phyloP scores from a whole-genome alignment of 257 asterid species.

The Leptodermis oblonga region DNA sequence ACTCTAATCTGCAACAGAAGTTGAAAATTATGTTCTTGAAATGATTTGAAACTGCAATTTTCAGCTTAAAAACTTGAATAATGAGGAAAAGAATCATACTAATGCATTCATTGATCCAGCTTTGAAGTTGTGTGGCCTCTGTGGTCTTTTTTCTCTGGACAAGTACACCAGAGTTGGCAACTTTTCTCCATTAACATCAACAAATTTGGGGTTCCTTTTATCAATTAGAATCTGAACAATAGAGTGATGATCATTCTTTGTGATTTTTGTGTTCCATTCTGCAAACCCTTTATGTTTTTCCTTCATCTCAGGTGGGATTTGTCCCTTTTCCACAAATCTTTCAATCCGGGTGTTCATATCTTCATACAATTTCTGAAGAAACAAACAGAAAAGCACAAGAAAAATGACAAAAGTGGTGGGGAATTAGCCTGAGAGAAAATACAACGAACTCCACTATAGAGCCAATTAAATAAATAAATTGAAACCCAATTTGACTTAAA shows the following conservation, averaged over 20 bases:
- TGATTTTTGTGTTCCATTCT: constrained; percentile 46
- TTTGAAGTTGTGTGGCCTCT: constrained; percentile 48
- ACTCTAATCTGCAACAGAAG: constrained; percentile 58
- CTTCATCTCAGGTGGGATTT: constrained; percentile 33
- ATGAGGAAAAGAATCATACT: no score
- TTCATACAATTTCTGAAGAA: constrained; percentile 49
- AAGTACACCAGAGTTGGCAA: constrained; percentile 50
- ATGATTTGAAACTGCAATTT: background rate
- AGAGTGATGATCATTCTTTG: constrained; percentile 65
- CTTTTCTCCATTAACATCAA: constrained; percentile 35
- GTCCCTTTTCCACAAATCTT: constrained; percentile 28
- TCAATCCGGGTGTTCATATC: constrained; percentile 63
- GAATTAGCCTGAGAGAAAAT: background rate
- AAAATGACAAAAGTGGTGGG: no score
- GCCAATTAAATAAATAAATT: background rate
- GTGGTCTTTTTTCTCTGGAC: constrained; percentile 53
- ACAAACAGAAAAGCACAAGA: background rate
- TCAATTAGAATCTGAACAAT: constrained; percentile 59
- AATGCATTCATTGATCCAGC: constrained; percentile 67
- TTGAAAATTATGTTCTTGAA: background rate
- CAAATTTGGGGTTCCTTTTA: constrained; percentile 28
- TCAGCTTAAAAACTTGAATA: background rate
- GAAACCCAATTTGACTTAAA: no score
- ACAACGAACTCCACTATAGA: background rate
- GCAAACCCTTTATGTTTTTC: constrained; percentile 53